Base-by-base conservation (phyloP, 495 filamentous ascomycete genomes). In the Oleoguttula mirabilis region DNA sequence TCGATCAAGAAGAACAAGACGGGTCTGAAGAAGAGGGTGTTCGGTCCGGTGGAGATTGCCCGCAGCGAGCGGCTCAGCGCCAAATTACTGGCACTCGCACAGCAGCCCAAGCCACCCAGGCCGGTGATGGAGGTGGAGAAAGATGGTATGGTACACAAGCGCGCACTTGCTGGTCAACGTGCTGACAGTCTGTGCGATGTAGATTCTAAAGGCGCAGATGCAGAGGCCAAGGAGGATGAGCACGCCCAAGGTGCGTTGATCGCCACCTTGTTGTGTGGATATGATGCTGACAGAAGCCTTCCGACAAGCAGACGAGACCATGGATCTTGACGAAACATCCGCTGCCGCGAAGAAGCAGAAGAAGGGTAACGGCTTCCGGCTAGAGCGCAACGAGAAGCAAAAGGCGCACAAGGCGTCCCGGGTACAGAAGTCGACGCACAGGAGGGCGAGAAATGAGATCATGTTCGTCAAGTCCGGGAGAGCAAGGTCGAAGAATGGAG, bases 1-100 rank as follows among this genome's bases (percentile, higher is more conserved):
- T 65, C 69, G 36, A 72, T 70, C 50, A 93, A 94, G 68, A 66
- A 72, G 50, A 88, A 94, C 64, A 79, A 80, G 55, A 69, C 73
- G 42, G 76, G 68, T 41, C 68, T 94, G 33, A 84, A 86, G 60
- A 66, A 71, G 41, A 77, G 69, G 39, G 75, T 94, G 45, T 93
- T 92, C 58, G 79, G 76, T 0, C 87, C 87, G 8, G 72, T 77
- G 32, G 83, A 85, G 54, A 59, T 69, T 53, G 86, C 80, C 27
- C 72, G 87, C 39, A 78, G 73, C 32, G 76, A 82, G 59, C 75
- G 87, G 51, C 71, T 94, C 12, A 32, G 21, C 1, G 79, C 80
- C 37, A 92, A 84, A 57, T 65, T 93, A 16, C 66, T 84, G 50
- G 81, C 86, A 52, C 58, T 90, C 43, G 79, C 77, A 10, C 64